Base-by-base conservation (phyloP, 768 basidiomycete species). In the Leccinum truebloodii region DNA sequence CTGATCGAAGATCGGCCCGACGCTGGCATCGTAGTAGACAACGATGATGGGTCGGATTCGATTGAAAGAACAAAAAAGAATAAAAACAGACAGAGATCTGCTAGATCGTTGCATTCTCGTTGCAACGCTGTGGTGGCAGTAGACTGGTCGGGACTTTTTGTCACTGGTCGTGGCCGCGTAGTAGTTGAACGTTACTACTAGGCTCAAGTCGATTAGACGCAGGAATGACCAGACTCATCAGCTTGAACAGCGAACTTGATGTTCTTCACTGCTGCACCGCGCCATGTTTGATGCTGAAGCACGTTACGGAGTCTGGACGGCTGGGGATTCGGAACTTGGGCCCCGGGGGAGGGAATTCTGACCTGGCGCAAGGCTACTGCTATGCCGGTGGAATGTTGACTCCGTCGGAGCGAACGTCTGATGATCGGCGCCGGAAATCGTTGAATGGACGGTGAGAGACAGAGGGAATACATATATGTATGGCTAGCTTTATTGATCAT, bases 371-470 rank as follows among this genome's bases (percentile, higher is more conserved):
- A 39, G 39, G 24, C 24, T 26, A 26, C 24, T 26, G 49, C 16
- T 26, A 50, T 16, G 20, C 2, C 14, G 49, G 39, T 57, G 37
- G 7, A 14, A 18, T 9, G 8, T 18, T 18, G 13, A 20, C 12
- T 9, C 13, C 24, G 46, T 48, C 13, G 46, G 22, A 41, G 18
- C 8, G 22, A 37, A 28, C 2, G 26, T 2, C 3, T n/a, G 20
- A 41, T n/a, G 7, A 39, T 20, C 18, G 35, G 53, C 10, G 22
- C 57, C 57, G 16, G 37, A 41, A 24, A 16, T 54, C 28, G 34
- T 22, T n/a, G 57, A 39, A 56, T 56, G 44, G 57, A 24, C 44
- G 32, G 57, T 18, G 46, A 59, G 46, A 58, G 34, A n/a, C 4
- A 59, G 4, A 3, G 20, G n/a, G 41, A n/a, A n/a, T 9, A 26